A percentile compares a stretch with the other conserved stretches of the same genome.
Evolutionary conservation across 2,329 filamentous ascomycete genomes (phyloP).

Genomic region (Cladosporium sp.): DNA sequence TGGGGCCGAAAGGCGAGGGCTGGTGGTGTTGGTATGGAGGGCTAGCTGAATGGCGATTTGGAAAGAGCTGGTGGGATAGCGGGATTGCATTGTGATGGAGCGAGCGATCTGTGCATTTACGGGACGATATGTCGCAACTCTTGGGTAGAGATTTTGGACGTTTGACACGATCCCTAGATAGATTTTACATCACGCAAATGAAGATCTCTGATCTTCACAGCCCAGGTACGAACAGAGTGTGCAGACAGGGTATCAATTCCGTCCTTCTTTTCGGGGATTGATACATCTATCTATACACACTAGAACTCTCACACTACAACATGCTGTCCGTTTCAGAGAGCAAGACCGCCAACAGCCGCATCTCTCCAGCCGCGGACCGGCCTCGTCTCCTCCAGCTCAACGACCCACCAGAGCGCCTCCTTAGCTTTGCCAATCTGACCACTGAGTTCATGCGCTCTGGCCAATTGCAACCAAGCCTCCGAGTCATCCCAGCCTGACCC

Average conservation of each 20-base stretch:
- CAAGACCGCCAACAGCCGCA: constrained; percentile 30
- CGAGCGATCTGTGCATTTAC: not conserved
- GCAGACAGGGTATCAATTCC: constrained; percentile 3
- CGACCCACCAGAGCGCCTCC: constrained; percentile 94
- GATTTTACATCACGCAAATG: too few relatives aligned
- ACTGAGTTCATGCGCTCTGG: constrained; percentile 81
- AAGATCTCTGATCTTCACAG: too few relatives aligned
- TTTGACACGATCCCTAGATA: too few relatives aligned
- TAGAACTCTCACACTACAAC: not conserved
- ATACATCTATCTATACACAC: not conserved
- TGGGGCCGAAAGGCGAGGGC: constrained; percentile 56
- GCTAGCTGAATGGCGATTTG: constrained; percentile 56
- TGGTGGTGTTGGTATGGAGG: constrained; percentile 64
- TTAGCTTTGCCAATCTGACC: constrained; percentile 83
- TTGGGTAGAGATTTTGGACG: too few relatives aligned
- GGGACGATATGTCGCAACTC: too few relatives aligned
- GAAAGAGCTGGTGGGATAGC: constrained; percentile 61
- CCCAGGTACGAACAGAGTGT: too few relatives aligned
- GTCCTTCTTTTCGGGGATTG: not conserved
- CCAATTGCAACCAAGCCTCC: constrained; percentile 89
- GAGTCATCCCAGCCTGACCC: constrained; percentile 85
- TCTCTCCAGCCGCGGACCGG: constrained; percentile 75
- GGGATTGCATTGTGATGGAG: constrained; percentile 41
- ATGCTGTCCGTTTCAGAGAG: constrained; percentile 18
- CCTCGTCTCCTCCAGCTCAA: constrained; percentile 83